Conservation (phyloP, 2,329 filamentous ascomycete genomes). For the Penicillium sp. region DNA sequence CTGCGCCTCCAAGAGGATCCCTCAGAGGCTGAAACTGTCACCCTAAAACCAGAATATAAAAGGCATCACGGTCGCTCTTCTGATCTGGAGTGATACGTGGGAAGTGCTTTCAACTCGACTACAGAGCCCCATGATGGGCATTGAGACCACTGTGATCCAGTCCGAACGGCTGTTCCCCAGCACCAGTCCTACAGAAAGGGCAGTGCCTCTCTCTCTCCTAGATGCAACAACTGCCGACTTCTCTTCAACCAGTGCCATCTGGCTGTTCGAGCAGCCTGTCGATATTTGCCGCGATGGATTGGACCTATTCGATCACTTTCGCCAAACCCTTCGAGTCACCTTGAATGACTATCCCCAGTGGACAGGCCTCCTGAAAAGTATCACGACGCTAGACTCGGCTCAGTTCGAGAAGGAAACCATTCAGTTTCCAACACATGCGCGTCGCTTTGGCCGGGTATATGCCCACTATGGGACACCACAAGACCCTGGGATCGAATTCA, state of each 20-base stretch:
- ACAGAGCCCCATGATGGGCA: neutral
- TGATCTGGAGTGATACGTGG: neutral
- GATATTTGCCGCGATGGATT: constrained; percentile 2
- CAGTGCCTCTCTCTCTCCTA: constrained; percentile 28
- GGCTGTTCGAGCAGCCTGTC: constrained; percentile 46
- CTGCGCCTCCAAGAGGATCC: neutral
- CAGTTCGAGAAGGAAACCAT: constrained; percentile 2
- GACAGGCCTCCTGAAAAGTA: constrained; percentile 43
- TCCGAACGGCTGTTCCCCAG: constrained; percentile 26
- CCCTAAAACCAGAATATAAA: neutral
- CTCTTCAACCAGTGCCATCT: constrained; percentile 47
- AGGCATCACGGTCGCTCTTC: neutral
- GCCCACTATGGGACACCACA: constrained; percentile 37
- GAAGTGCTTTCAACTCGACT: neutral
- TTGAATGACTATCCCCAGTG: constrained; percentile 43
- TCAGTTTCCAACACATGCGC: constrained; percentile 15
- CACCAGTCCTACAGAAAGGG: constrained; percentile 11
- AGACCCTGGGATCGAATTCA: constrained; percentile 51
- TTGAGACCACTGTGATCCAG: neutral
- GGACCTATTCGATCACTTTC: constrained; percentile 18
- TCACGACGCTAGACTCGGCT: constrained; percentile 5
- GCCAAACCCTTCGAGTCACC: constrained; percentile 15
- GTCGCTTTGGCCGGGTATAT: constrained; percentile 37
- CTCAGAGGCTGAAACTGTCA: neutral
- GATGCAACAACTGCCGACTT: constrained; percentile 52